Evolutionary conservation across 176 grass and related monocot genomes (phyloP).

Genomic region (Carex kokanica): DNA sequence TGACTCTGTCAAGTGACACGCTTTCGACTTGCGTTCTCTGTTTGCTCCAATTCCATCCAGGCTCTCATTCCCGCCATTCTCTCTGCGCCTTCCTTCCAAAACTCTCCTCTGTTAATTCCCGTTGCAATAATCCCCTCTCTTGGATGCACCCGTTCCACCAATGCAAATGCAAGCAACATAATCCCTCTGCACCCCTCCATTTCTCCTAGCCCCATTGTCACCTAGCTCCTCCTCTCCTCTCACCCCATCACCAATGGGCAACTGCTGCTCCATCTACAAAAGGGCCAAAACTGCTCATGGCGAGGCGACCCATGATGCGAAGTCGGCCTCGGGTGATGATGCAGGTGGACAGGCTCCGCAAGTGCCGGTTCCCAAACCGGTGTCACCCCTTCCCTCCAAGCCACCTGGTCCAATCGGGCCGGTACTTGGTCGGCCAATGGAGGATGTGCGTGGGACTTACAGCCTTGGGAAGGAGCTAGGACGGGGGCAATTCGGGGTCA

Average conservation of each 20-base stretch:
- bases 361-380: neutral
- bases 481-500: conserved; percentile 82
- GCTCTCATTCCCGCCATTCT: conserved; percentile 23
- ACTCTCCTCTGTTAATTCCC: neutral
- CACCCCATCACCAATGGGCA: conserved; percentile 36
- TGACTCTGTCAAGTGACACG: neutral
- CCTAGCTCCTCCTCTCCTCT: conserved; percentile 12
- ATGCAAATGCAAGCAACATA: conserved; percentile 12
- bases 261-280: conserved; percentile 58
- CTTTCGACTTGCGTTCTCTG: neutral
- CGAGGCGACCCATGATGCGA: neutral
- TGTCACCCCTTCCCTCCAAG: conserved; percentile 27
- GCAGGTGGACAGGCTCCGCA: neutral
- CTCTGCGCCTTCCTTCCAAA: conserved; percentile 19
- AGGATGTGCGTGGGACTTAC: conserved; percentile 52
- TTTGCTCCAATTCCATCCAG: conserved; percentile 13
- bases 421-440: conserved; percentile 63
- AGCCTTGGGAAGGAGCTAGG: conserved; percentile 78
- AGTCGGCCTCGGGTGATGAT: neutral
- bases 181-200: conserved; percentile 8
- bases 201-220: conserved; percentile 9
- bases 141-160: neutral
- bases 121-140: neutral
- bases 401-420: conserved; percentile 32
- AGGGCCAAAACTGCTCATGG: neutral